Evolutionary conservation across 2,329 filamentous ascomycete genomes (phyloP), one percentile per base, ranked within the genome.

Genomic region (Pseudohalonectria lignicola): DNA sequence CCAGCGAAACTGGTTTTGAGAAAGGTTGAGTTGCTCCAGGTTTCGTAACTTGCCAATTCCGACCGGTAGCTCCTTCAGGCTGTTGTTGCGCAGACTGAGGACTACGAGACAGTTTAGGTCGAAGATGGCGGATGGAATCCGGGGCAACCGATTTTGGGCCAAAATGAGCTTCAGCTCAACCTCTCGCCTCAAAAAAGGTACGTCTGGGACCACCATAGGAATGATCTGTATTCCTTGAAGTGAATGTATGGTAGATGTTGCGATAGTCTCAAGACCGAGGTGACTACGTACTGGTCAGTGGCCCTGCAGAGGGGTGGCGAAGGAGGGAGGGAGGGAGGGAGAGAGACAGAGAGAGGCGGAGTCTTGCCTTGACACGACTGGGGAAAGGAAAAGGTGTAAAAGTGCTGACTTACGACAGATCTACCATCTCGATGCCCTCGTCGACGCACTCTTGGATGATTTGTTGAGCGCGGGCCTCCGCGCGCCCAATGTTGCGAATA

Each of bases 41-140:
- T 75, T 76, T 4, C 52, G 53, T 6, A 86, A 62, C 23, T 70
- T 69, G 17, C 61, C 63, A 35, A 86, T 74, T 4, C 66, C 63
- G 0, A 74, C 61, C 1, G 82, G 76, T 3, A 86, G 57, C 48
- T 80, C 71, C 0, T 58, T 60, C 12, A 86, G 63, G 18, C 65
- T 54, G 48, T 85, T 85, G 42, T 67, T 71, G 26, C 82, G 74
- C 13, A 86, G 62, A 47, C 72, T 83, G 11, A 86, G 66, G 13
- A 78, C 71, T 0, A 73, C 78, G 21, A 86, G 60, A 47, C 75
- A 62, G 17, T 74, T 60, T 3, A 86, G 58, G 34, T 72, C 66
- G 48, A 82, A 81, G 3, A 86, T 55, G 34, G 73, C 69, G 2
- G 64, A 61, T 0, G 82, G 81, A 2, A 83, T 59, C 12, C 59